A percentile compares a stretch with the other conserved stretches of the same genome.
These are phyloP conservation scores for Arthrobotrys entomopaga DNA, from an alignment of 2,329 filamentous ascomycete genomes.

Conservation along the genomic window DNA sequence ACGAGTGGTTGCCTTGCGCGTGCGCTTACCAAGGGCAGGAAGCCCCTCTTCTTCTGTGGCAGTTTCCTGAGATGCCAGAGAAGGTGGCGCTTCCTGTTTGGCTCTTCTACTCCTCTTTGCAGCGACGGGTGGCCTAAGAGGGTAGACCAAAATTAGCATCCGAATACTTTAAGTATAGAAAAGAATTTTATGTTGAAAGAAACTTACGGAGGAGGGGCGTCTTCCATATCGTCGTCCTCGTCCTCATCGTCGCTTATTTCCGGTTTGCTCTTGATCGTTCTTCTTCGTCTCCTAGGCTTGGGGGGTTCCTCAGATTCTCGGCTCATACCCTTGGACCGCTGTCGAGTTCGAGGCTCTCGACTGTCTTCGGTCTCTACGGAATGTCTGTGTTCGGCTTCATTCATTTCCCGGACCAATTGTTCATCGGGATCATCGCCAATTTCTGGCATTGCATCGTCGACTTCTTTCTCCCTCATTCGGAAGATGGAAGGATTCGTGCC, in stretches of 20 bases:
- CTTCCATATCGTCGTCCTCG: slow-evolving; percentile 46
- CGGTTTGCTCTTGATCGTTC: slow-evolving; percentile 19
- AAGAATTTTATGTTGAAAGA: neutral
- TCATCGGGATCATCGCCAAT: slow-evolving; percentile 32
- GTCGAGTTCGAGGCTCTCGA: neutral
- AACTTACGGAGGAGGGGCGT: slow-evolving; percentile 32
- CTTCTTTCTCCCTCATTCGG: slow-evolving; percentile 50
- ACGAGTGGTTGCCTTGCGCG: slow-evolving; percentile 46
- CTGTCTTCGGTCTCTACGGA: slow-evolving; percentile 41
- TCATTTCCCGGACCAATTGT: slow-evolving; percentile 32
- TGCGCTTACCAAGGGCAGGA: slow-evolving; percentile 35
- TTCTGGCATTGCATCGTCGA: slow-evolving; percentile 47
- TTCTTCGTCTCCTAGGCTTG: slow-evolving; percentile 15
- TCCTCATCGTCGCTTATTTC: slow-evolving; percentile 36
- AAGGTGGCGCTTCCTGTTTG: slow-evolving; percentile 35
- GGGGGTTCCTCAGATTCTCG: slow-evolving; percentile 26
- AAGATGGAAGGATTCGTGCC: slow-evolving; percentile 39
- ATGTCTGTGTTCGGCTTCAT: slow-evolving; percentile 26
- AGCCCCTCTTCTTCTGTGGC: slow-evolving; percentile 46
- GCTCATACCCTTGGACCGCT: slow-evolving; percentile 9
- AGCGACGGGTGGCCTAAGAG: slow-evolving; percentile 12
- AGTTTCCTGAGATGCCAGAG: slow-evolving; percentile 42
- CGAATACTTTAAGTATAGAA: neutral
- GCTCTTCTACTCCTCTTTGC: slow-evolving; percentile 19
- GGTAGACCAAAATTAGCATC: neutral